Conservation (phyloP, 306 rosid species). For the Prunus fruticosa region DNA sequence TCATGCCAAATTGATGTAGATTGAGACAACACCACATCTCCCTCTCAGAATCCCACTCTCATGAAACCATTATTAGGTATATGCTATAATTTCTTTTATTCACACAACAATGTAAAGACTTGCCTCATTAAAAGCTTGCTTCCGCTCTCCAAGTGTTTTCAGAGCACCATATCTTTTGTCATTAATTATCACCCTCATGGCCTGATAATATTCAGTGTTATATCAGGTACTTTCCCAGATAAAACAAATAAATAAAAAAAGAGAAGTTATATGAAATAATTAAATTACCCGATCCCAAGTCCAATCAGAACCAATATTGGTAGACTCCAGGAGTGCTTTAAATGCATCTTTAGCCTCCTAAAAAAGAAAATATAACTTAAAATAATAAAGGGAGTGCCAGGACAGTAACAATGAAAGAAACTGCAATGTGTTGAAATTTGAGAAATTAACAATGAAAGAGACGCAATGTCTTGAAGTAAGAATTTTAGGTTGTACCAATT, state of each 20-base stretch:
- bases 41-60: background rate
- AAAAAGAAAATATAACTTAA: slow-evolving; percentile 14
- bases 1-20: background rate
- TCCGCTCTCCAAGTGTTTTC: slow-evolving; percentile 92
- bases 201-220: slow-evolving; percentile 40
- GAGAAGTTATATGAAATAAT: background rate
- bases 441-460: background rate
- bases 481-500: slow-evolving; percentile 49
- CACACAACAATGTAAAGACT: slow-evolving; percentile 12
- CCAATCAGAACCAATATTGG: slow-evolving; percentile 91
- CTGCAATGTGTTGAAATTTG: background rate
- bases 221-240: slow-evolving; percentile 14
- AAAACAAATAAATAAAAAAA: background rate
- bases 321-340: slow-evolving; percentile 76
- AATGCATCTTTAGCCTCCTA: slow-evolving; percentile 93
- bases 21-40: background rate
- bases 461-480: background rate
- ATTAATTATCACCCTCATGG: slow-evolving; percentile 84
- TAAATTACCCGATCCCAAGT: slow-evolving; percentile 92
- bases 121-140: slow-evolving; percentile 95
- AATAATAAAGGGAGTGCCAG: slow-evolving; percentile 14
- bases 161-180: slow-evolving; percentile 88
- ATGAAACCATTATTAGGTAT: background rate
- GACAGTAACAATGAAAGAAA: slow-evolving; percentile 9
- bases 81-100: background rate